A percentile compares a stretch with the other conserved stretches of the same genome.
Conservation (phyloP, 163 green algal species). For the Scenedesmus sp. region DNA sequence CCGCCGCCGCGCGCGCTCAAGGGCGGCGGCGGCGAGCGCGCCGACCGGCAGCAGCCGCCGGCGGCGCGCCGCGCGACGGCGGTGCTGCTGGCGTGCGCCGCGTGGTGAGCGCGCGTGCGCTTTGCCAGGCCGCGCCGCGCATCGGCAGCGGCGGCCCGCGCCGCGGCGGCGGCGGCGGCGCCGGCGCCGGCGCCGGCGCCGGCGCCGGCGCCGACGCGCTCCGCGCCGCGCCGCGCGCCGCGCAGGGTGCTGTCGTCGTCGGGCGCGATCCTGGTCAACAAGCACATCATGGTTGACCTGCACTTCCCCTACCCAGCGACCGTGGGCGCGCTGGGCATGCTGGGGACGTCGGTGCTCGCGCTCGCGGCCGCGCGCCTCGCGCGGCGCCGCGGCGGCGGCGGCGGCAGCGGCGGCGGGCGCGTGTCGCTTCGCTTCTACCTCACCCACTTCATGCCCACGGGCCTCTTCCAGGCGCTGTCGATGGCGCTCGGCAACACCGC, state of each 20-base stretch:
- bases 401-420: not conserved
- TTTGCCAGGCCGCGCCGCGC: no score
- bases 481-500: conserved; percentile 38
- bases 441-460: conserved; percentile 29
- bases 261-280: conserved; percentile 43
- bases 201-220: no score
- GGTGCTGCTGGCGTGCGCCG: conserved; percentile 11
- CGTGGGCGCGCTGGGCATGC: conserved; percentile 13
- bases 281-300: conserved; percentile 69
- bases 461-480: conserved; percentile 21
- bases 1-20: not conserved
- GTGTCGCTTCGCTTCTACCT: conserved; percentile 8
- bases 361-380: not conserved
- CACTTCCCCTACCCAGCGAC: conserved; percentile 12
- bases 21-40: not conserved
- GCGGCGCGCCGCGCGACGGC: not conserved
- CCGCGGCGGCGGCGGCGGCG: no score
- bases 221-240: not conserved
- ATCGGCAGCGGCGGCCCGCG: no score
- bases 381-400: not conserved
- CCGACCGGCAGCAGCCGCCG: not conserved
- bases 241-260: conserved; percentile 21
- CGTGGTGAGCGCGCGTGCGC: not conserved
- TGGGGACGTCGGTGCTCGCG: conserved; percentile 19
- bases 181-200: no score